These are phyloP conservation scores for Xylariaceae sp. DNA, from an alignment of 2,329 filamentous ascomycete species.

Conservation along the genomic window DNA sequence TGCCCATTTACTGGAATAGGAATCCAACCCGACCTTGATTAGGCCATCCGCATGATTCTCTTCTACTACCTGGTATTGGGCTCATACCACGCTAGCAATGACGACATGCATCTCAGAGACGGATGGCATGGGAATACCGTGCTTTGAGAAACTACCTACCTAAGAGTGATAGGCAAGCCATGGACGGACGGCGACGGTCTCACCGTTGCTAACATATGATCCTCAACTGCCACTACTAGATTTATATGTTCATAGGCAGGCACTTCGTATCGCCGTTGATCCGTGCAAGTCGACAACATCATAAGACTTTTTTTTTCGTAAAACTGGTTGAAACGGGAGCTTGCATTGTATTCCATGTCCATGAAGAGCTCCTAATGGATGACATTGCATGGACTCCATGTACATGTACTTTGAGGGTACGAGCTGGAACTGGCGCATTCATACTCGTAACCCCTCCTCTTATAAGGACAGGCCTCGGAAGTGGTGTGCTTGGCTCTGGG, in stretches of 20 bases:
- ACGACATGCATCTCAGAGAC: neutral
- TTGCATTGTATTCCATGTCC: constrained; percentile 8
- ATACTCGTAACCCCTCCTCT: neutral
- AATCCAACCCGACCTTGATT: neutral
- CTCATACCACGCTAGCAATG: neutral
- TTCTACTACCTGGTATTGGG: neutral
- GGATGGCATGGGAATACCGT: neutral
- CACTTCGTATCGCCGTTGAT: neutral
- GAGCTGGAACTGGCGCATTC: neutral
- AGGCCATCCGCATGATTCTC: neutral
- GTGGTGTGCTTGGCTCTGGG: neutral
- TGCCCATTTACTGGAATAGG: neutral
- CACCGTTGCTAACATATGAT: no score
- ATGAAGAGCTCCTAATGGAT: neutral
- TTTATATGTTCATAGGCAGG: neutral
- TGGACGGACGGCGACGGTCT: neutral
- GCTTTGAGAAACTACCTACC: no score
- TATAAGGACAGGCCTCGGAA: neutral
- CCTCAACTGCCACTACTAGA: no score
- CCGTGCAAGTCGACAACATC: neutral
- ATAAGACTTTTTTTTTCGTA: neutral
- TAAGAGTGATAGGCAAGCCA: neutral
- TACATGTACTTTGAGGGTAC: neutral
- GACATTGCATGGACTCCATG: neutral
- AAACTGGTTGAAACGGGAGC: constrained; percentile 3